phyloP scores from a whole-genome alignment of 306 rosid species.

The Phaseolus lunatus region DNA sequence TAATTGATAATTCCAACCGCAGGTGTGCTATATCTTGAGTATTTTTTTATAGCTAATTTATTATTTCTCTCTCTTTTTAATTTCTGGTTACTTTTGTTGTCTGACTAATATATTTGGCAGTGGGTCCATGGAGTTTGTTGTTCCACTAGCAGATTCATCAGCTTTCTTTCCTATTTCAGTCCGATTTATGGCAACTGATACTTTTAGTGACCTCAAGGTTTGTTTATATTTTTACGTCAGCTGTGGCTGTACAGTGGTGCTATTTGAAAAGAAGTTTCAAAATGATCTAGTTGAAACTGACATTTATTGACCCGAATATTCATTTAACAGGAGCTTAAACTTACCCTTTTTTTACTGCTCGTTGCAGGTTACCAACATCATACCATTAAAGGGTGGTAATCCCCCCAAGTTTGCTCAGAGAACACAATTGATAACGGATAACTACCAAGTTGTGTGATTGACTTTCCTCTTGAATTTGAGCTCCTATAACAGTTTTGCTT shows the following conservation, averaged over 20 bases:
- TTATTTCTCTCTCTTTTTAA: constrained; percentile 2
- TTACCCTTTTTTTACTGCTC: neutral
- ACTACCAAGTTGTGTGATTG: constrained; percentile 79
- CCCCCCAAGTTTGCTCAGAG: constrained; percentile 87
- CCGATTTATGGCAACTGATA: constrained; percentile 72
- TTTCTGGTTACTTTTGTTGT: constrained; percentile 2
- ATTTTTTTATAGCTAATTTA: neutral
- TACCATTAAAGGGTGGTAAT: constrained; percentile 78
- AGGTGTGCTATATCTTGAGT: constrained; percentile 57
- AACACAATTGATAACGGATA: constrained; percentile 86
- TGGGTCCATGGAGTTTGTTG: constrained; percentile 95
- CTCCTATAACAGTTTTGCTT: constrained; percentile 39
- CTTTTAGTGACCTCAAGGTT: constrained; percentile 94
- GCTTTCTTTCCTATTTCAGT: constrained; percentile 90
- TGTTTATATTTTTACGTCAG: constrained; percentile 32
- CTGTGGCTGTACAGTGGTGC: neutral
- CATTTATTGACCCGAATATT: constrained; percentile 18
- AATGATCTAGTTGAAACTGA: constrained; percentile 21
- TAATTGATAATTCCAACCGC: constrained; percentile 88
- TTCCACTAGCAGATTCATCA: constrained; percentile 87
- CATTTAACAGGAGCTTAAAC: constrained; percentile 5
- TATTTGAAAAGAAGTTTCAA: constrained; percentile 19
- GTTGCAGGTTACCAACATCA: constrained; percentile 65
- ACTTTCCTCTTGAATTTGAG: constrained; percentile 29
- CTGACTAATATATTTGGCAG: constrained; percentile 57